A percentile compares a stretch with the other conserved stretches of the same genome.
These are phyloP conservation scores for Aspergillus sergii DNA, from an alignment of 2,329 filamentous ascomycete species.

Conservation along the genomic window DNA sequence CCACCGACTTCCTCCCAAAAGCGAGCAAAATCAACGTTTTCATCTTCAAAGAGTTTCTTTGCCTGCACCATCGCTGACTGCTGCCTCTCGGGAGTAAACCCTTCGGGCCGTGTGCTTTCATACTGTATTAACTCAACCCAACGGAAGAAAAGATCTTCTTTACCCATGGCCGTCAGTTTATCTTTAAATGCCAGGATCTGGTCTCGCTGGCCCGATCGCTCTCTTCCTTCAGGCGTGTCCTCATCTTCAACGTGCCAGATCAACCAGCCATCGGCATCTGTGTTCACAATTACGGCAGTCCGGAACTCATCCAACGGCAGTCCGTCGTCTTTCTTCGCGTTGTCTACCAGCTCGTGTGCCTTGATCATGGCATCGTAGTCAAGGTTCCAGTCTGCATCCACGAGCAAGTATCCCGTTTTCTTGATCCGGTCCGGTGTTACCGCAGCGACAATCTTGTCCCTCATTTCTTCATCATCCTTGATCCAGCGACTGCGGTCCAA, in stretches of 20 bases:
- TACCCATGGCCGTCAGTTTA: constrained; percentile 71
- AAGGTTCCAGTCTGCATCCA: constrained; percentile 83
- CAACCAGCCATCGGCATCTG: constrained; percentile 71
- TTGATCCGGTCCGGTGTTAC: constrained; percentile 67
- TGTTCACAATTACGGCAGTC: constrained; percentile 69
- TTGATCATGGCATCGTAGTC: constrained; percentile 81
- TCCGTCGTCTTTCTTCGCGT: constrained; percentile 29
- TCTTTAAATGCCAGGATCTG: constrained; percentile 83
- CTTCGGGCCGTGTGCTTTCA: constrained; percentile 76
- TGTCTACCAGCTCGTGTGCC: constrained; percentile 69
- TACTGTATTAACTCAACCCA: constrained; percentile 94
- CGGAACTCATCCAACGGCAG: constrained; percentile 67
- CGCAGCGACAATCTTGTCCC: constrained; percentile 65
- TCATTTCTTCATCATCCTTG: constrained; percentile 56
- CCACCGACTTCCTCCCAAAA: constrained; percentile 74
- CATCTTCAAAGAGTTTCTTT: constrained; percentile 70
- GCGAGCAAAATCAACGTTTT: constrained; percentile 79
- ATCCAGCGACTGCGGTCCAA: constrained; percentile 54
- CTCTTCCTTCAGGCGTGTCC: constrained; percentile 47
- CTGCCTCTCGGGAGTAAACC: constrained; percentile 76
- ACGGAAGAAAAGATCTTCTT: constrained; percentile 85
- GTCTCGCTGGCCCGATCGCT: constrained; percentile 47
- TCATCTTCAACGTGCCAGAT: constrained; percentile 63
- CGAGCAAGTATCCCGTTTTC: constrained; percentile 86
- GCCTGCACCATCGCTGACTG: constrained; percentile 72